Base-by-base conservation (phyloP, 805 yeast genomes). In the Zygotorulaspora florentina region DNA sequence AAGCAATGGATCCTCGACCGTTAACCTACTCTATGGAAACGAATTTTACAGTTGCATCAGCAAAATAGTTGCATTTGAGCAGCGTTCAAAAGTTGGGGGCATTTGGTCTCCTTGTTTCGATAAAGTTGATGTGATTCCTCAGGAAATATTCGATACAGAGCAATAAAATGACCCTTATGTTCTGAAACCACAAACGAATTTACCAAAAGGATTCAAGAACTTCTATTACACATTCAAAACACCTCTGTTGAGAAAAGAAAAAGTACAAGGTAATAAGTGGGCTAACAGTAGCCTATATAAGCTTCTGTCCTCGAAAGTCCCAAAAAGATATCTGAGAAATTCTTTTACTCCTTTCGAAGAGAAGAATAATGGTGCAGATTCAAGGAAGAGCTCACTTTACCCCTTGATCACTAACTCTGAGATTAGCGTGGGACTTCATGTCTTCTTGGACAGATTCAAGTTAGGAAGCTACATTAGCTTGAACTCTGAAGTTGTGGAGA, bases 41-140 rank as follows among this genome's bases (percentile, higher is more conserved):
- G n/a, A n/a, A n/a, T n/a, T n/a, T n/a, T n/a, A n/a, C n/a, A n/a
- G n/a, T n/a, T n/a, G n/a, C n/a, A n/a, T 73, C 46, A 51, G 59
- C 7, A 61, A 64, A 37, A 51, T 73, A 16, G 73, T 70, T 7
- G 75, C 66, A 0, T 74, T 73, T 55, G 79, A 74, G 51, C 74
- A 69, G 48, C 68, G 67, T 37, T 28, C 48, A 6, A 57, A 51
- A 16, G 57, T 73, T 27, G 79, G 79, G 13, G 79, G 78, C 1
- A 66, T 72, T 4, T 74, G 78, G 77, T 47, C 56, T 15, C 45
- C 57, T 25, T 50, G 51, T 29, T 54, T 47, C 47, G 56, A 54
- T 7, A 39, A 36, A 10, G 53, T 56, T 6, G 58, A 52, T 11
- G 30, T 42, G 17, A 56, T 64, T 4, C 52, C 59, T 11, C 66